Base-by-base conservation (phyloP, 306 rosid genomes). In the Malus orientalis region DNA sequence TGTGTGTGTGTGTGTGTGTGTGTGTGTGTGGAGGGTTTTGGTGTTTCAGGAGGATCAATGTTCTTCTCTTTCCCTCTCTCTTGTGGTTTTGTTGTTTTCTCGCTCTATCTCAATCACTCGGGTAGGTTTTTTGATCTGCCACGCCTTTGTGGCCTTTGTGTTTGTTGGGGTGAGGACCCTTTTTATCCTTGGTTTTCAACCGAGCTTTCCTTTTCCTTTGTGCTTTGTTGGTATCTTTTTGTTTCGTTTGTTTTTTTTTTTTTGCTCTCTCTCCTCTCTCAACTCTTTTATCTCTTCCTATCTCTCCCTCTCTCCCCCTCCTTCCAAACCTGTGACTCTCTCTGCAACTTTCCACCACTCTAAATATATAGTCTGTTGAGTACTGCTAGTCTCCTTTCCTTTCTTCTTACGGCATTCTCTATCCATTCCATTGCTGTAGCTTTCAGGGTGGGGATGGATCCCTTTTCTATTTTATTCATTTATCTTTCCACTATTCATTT, bases 361-460 rank as follows among this genome's bases (percentile, higher is more conserved):
- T 84, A 86, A 89, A 87, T 83, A 81, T 82, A 79, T 88, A 88
- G 86, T 82, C 36, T 45, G 77, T 69, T 78, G 88, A 78, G 80
- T 69, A 78, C 86, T 82, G 78, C 78, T 57, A 68, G 74, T 83
- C 74, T 61, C 74, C 90, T 93, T 93, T 91, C 88, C 97, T 91
- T 89, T 91, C 86, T 86, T 86, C 93, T 83, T 87, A 93, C 93
- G 95, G 85, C 90, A 84, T 83, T 82, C 84, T 82, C 84, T 78
- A 59, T 70, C 72, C 73, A 51, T 32, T 83, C 80, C 85, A 75
- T 83, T 78, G 74, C 85, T 81, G 80, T 82, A 79, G 86, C 93
- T 88, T 84, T 91, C 86, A 80, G 84, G 85, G 73, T 69, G 79
- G 60, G 74, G 73, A 64, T 71, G 42, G 40, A 76, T 74, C 69